Base-by-base conservation (phyloP, 2,329 filamentous ascomycete species). In the Ophiocordyceps sinensis region DNA sequence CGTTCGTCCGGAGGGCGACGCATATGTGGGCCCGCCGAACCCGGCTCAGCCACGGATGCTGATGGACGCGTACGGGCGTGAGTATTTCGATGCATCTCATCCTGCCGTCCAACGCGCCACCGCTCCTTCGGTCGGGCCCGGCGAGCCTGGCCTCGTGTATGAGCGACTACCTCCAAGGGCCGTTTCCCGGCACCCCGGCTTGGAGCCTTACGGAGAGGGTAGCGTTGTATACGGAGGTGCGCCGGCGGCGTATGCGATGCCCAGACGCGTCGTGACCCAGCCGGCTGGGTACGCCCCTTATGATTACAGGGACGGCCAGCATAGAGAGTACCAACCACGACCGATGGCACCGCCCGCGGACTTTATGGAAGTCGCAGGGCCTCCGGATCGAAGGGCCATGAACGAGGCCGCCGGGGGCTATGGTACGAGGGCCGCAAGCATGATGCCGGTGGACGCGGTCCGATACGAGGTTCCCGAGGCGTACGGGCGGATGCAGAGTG, bases 1-100 rank as follows among this genome's bases (percentile, higher is more conserved):
- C 51, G 57, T 67, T 28, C 69, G 68, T 34, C 65, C 71, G 19
- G 65, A 70, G 41, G 56, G 56, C 38, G 69, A 71, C 47, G 63
- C 70, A 28, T 63, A 66, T n/a, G 68, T 75, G 62, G 62, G 63
- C 2, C 67, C 67, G 37, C 67, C 66, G 51, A 58, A 67, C 39
- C 67, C 73, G 7, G 70, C 73, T 15, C 64, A 73, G 37, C 67
- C 79, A 42, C 77, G 80, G 45, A 81, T 94, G 47, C 70, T 94
- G 29, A 69, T 93, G 41, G 88, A 95, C 60, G 77, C 84, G 46
- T 85, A 79, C 59, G 87, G 87, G 34, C 84, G 85, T 56, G 78
- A 85, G 55, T 95, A 88, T 62, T 58, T 71, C 44, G 75, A 79
- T 50, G 73, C 75, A 23, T 51, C 62, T 10, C 67, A 65, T 38